A percentile compares a stretch with the other conserved stretches of the same genome.
phyloP scores from a whole-genome alignment of 176 grass and related monocot species.

The Raddia guianensis region DNA sequence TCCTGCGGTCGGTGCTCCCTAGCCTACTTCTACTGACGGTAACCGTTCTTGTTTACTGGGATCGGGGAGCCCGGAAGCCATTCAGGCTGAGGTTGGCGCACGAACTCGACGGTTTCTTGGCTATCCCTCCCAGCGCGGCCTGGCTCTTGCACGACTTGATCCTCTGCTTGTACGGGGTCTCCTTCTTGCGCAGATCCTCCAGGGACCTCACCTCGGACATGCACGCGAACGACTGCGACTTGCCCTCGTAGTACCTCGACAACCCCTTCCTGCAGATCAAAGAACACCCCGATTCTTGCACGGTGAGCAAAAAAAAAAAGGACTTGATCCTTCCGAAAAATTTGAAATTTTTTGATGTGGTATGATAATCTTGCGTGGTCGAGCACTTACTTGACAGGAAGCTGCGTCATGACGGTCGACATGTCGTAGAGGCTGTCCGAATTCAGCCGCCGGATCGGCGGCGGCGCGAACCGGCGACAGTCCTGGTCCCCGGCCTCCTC shows the following conservation, averaged over 20 bases:
- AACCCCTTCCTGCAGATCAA: conserved; percentile 64
- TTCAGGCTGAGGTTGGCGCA: conserved; percentile 52
- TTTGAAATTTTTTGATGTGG: not conserved
- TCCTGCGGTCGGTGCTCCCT: not conserved
- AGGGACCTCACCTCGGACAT: conserved; percentile 62
- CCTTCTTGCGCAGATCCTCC: conserved; percentile 77
- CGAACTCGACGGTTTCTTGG: conserved; percentile 39
- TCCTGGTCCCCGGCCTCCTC: conserved; percentile 1
- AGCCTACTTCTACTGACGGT: conserved; percentile 37
- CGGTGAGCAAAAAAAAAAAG: conserved; percentile 3
- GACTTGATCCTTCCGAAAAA: not conserved
- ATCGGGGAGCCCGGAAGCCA: conserved; percentile 48
- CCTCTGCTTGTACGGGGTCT: conserved; percentile 57
- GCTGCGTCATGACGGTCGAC: conserved; percentile 59
- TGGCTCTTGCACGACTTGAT: conserved; percentile 69
- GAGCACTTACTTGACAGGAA: conserved; percentile 64
- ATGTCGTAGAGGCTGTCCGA: conserved; percentile 67
- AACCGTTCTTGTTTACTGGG: conserved; percentile 44
- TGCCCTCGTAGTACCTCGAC: conserved; percentile 74
- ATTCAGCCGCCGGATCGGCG: conserved; percentile 43
- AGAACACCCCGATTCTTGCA: not conserved
- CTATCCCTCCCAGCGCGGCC: conserved; percentile 39
- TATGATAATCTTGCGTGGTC: not conserved
- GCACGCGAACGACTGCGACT: conserved; percentile 86
- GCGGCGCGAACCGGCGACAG: conserved; percentile 32